Base-by-base conservation (phyloP, 2,329 filamentous ascomycete genomes). In the Calonectria crousiana region DNA sequence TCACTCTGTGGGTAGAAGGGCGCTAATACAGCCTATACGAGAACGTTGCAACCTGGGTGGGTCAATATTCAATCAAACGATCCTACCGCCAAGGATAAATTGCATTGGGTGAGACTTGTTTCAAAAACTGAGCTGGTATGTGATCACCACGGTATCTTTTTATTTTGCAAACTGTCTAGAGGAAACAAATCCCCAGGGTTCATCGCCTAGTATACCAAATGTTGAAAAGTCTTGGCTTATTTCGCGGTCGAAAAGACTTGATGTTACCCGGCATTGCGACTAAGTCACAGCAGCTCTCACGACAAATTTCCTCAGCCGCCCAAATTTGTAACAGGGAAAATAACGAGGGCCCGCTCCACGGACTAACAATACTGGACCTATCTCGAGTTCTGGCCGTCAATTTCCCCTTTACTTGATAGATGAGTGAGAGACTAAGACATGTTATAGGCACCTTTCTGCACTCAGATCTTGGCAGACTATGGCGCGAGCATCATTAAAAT, bases 391-490 rank as follows among this genome's bases (percentile, higher is more conserved):
- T 76, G 20, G 76, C 76, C 0, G 76, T 71, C 53, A 18, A 60
- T n/a, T 28, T 64, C 10, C 18, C n/a, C 28, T 53, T 6, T 3
- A 14, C n/a, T 8, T 14, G 1, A 9, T 26, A 14, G 32, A 67
- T 5, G 44, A 30, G 32, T 36, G 4, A n/a, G 23, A 56, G 26
- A 56, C 65, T 69, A 64, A 70, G 11, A 8, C 18, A 20, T 28
- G 20, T 23, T 26, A 20, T 38, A 78, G 76, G 84, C 81, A 0
- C 84, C 84, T 0, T 85, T 84, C 53, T 86, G 84, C 47, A 85
- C 84, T 5, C 85, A 87, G 66, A 86, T 87, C n/a, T 82, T 88
- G 4, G 86, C 85, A 28, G 86, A 87, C 68, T 86, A 87, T 64
- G 85, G 86, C 0, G 86, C 86, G 0, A 82, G 84, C 26, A 84